Percentiles rank a stretch among this genome's conserved stretches.
phyloP scores from a whole-genome alignment of 305 asterid genomes.

The Fraxinus dipetala region DNA sequence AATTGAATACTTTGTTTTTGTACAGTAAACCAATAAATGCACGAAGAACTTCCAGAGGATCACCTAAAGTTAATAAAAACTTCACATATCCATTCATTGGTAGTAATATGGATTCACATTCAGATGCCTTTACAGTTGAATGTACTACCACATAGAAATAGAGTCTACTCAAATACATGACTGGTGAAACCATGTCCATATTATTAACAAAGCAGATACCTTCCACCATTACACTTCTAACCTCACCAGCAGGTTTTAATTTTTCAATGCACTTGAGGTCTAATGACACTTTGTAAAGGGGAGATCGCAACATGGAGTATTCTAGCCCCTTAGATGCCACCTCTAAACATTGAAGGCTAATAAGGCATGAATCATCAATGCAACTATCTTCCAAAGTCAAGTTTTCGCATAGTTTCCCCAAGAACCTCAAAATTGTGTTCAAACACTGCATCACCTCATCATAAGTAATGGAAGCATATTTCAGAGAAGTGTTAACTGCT shows the following conservation, averaged over 20 bases:
- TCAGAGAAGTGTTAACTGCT: conserved; percentile 45
- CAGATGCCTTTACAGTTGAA: conserved; percentile 31
- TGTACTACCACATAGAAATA: conserved; percentile 47
- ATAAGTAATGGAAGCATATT: conserved; percentile 39
- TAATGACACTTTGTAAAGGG: conserved; percentile 57
- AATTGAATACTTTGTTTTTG: conserved; percentile 23
- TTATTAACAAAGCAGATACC: conserved; percentile 34
- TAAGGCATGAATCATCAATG: conserved; percentile 24
- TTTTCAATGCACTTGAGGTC: conserved; percentile 35
- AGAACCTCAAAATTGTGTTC: conserved; percentile 47
- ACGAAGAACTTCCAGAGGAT: conserved; percentile 47
- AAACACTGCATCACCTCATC: conserved; percentile 55
- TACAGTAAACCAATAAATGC: conserved; percentile 46
- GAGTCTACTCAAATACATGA: conserved; percentile 45
- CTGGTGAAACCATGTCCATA: conserved; percentile 51
- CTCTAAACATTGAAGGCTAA: conserved; percentile 51
- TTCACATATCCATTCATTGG: conserved; percentile 41
- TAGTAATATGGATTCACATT: conserved; percentile 34
- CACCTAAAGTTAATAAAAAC: conserved; percentile 42
- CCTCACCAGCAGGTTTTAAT: conserved; percentile 31
- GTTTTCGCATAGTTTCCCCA: conserved; percentile 37
- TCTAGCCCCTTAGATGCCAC: conserved; percentile 54
- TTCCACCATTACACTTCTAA: conserved; percentile 26
- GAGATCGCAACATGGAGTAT: conserved; percentile 57
- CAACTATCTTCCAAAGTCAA: conserved; percentile 31